These are phyloP conservation scores for Rhizopus stolonifer DNA, from an alignment of 371 early-diverging fungal genomes.

Conservation along the genomic window DNA sequence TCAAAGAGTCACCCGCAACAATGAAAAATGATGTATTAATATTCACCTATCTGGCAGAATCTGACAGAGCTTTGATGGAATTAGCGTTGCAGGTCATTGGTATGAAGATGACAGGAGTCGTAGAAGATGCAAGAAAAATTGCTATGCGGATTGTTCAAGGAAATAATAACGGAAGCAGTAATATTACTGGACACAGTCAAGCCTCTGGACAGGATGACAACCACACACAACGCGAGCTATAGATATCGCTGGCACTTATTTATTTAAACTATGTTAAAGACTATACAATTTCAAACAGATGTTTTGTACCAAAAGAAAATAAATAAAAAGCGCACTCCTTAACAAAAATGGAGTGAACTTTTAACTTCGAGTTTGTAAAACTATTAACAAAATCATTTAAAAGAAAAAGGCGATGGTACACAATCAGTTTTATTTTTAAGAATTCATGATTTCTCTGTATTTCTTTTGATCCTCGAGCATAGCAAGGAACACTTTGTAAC, in stretches of 20 bases:
- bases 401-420: too few relatives aligned
- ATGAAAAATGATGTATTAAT: slow-evolving; percentile 54
- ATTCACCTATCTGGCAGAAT: slow-evolving; percentile 66
- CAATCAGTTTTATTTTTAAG: neutral
- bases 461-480: slow-evolving; percentile 62
- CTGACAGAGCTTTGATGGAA: slow-evolving; percentile 86
- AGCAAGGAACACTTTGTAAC: slow-evolving; percentile 56
- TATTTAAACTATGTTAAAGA: neutral
- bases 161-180: slow-evolving; percentile 1
- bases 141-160: slow-evolving; percentile 77
- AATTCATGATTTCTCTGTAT: slow-evolving; percentile 54
- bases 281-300: too few relatives aligned
- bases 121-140: slow-evolving; percentile 72
- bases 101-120: slow-evolving; percentile 75
- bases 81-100: slow-evolving; percentile 87
- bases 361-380: too few relatives aligned
- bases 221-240: neutral
- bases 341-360: too few relatives aligned
- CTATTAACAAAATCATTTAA: slow-evolving; percentile 14
- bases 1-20: slow-evolving; percentile 60
- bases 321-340: too few relatives aligned
- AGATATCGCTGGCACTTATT: too few relatives aligned
- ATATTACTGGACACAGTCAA: neutral
- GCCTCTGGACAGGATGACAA: neutral
- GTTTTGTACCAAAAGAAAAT: too few relatives aligned